Base-by-base conservation (phyloP, 2,329 filamentous ascomycete genomes). In the Colletotrichum lini region DNA sequence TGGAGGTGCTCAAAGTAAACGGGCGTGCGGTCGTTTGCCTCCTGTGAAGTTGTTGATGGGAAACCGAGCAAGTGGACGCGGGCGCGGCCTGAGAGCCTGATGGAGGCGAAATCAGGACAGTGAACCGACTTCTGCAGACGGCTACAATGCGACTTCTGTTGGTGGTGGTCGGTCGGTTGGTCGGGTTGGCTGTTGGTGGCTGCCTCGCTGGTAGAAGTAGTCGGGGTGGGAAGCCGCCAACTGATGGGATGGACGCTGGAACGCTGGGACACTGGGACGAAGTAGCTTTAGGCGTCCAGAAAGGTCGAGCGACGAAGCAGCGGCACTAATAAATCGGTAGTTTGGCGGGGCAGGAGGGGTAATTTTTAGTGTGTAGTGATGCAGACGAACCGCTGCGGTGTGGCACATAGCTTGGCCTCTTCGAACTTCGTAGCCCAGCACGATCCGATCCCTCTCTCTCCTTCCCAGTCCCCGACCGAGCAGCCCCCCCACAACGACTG, bases 311-410 rank as follows among this genome's bases (percentile, higher is more conserved):
- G 8, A 38, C 23, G 44, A 67, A 35, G 67, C 64, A 70, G 56
- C 67, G 67, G 57, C 64, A 58, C 64, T 49, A 64, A 67, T 49
- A 64, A 67, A 71, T 62, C 45, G 58, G 68, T 26, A 67, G 68
- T 68, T 62, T 71, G 57, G 68, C 64, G 68, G 69, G 70, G 66
- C 66, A 72, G 58, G 70, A 70, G 70, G 70, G 70, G 70, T 72
- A 70, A 65, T 70, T 72, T 72, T 61, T 70, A 70, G 70, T 50
- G 70, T 57, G 50, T 58, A 52, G 61, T 64, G 60, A 60, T 65
- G 52, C 58, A 63, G 65, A 53, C 59, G 47, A 58, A 54, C 57
- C 45, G 65, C 58, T 63, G 38, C 42, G 40, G 45, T 52, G 30
- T 18, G 49, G 63, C 62, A 50, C 35, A 63, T 52, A 53, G 47